phyloP scores from a whole-genome alignment of 2,329 filamentous ascomycete genomes.

The Talaromyces sp. region DNA sequence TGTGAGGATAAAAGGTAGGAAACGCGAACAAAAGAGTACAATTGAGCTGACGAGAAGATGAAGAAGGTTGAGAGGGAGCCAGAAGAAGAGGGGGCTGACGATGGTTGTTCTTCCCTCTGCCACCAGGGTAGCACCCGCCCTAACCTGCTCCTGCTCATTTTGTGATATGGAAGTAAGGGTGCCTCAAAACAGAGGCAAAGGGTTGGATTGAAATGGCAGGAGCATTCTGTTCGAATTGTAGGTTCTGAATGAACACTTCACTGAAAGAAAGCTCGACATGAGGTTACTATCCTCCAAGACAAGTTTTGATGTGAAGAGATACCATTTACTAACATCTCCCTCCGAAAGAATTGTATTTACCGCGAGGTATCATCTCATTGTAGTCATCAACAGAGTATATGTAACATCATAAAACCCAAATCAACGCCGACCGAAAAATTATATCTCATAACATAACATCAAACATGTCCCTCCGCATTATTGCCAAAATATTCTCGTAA shows the following conservation, averaged over 20 bases:
- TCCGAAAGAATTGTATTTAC: neutral
- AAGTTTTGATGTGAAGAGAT: neutral
- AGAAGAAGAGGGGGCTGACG: neutral
- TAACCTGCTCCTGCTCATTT: neutral
- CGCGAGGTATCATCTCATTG: neutral
- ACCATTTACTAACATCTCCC: neutral
- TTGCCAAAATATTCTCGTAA: constrained; percentile 12
- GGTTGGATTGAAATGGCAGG: neutral
- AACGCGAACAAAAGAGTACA: too few relatives aligned
- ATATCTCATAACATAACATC: neutral
- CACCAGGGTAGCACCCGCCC: too few relatives aligned
- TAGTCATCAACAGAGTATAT: neutral
- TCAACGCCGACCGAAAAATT: neutral
- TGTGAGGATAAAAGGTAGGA: too few relatives aligned
- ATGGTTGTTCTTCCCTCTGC: too few relatives aligned
- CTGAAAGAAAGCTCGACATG: neutral
- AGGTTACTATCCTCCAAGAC: neutral
- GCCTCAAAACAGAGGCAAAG: neutral
- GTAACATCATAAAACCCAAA: neutral
- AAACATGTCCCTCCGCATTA: constrained; percentile 2
- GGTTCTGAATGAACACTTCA: neutral
- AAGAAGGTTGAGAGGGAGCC: neutral
- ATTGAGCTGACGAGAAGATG: too few relatives aligned
- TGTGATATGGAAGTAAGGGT: neutral
- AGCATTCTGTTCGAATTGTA: neutral